phyloP scores from a whole-genome alignment of 2,329 filamentous ascomycete species.

The Hypomyces perniciosus region DNA sequence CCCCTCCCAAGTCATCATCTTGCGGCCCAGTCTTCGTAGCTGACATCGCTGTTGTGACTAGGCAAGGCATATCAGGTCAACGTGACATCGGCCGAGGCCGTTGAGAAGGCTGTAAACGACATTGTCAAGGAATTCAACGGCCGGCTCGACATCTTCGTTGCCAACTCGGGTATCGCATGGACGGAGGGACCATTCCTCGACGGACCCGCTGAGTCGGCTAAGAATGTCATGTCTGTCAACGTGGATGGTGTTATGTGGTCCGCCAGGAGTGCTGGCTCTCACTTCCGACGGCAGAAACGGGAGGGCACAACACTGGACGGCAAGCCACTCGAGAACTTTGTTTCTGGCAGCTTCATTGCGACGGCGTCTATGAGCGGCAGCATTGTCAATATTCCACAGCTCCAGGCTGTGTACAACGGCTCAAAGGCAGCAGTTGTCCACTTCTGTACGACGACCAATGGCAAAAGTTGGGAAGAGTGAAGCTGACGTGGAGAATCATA shows the following conservation, averaged over 20 bases:
- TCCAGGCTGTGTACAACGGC: constrained; percentile 68
- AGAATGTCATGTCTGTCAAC: constrained; percentile 63
- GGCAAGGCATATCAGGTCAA: constrained; percentile 50
- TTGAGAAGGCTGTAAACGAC: constrained; percentile 44
- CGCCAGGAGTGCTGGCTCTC: constrained; percentile 60
- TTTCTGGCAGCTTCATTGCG: constrained; percentile 65
- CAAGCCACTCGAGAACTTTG: constrained; percentile 53
- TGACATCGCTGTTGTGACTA: constrained; percentile 1
- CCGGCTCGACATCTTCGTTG: constrained; percentile 71
- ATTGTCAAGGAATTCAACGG: constrained; percentile 64
- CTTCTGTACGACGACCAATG: constrained; percentile 37
- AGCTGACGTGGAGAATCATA: constrained; percentile 20
- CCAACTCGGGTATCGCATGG: constrained; percentile 74
- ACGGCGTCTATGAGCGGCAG: constrained; percentile 75
- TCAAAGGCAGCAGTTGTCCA: constrained; percentile 62
- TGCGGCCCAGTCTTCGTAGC: not conserved
- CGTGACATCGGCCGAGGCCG: constrained; percentile 46
- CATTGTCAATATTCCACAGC: constrained; percentile 70
- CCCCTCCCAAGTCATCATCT: not conserved
- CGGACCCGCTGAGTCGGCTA: constrained; percentile 57
- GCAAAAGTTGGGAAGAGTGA: not conserved
- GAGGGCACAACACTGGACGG: constrained; percentile 60
- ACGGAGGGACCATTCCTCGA: constrained; percentile 62
- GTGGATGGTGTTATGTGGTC: constrained; percentile 75
- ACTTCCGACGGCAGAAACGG: constrained; percentile 65